phyloP scores from a whole-genome alignment of 164 flowering plant species.

The Houttuynia cordata region DNA sequence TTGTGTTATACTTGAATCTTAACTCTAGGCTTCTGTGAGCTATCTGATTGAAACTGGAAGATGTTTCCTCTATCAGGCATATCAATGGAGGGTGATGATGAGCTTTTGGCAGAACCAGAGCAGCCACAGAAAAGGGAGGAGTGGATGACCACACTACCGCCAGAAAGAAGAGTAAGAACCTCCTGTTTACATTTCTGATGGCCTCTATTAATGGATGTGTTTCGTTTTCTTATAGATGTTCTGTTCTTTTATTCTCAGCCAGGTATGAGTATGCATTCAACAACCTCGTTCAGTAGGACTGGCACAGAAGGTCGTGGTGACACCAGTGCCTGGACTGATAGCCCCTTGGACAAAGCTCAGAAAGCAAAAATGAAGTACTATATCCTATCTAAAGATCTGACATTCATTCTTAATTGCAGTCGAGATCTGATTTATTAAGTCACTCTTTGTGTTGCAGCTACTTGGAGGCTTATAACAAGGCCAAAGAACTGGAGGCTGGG shows the following conservation, averaged over 20 bases:
- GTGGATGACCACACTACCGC: slow-evolving; percentile 97
- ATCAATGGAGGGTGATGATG: slow-evolving; percentile 92
- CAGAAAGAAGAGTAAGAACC: slow-evolving; percentile 71
- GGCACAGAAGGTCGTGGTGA: slow-evolving; percentile 92
- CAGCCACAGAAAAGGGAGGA: slow-evolving; percentile 64
- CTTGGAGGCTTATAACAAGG: slow-evolving; percentile 77
- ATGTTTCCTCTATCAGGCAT: slow-evolving; percentile 38
- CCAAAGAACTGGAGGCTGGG: slow-evolving; percentile 62
- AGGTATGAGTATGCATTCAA: slow-evolving; percentile 59
- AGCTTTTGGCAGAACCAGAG: slow-evolving; percentile 54
- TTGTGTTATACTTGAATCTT: background rate
- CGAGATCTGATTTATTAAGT: background rate
- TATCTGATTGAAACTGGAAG: background rate
- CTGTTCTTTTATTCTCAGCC: slow-evolving; percentile 27
- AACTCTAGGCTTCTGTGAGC: background rate
- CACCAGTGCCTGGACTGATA: slow-evolving; percentile 86
- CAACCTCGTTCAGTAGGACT: slow-evolving; percentile 44
- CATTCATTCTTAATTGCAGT: background rate
- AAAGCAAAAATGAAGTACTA: slow-evolving; percentile 77
- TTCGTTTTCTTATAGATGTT: background rate
- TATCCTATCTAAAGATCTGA: background rate
- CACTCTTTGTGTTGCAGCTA: slow-evolving; percentile 37
- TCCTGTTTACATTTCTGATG: background rate
- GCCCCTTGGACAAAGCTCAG: slow-evolving; percentile 68
- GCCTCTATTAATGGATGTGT: too few species aligned